Percentiles rank a stretch among this genome's conserved stretches.
Conservation (phyloP, 768 basidiomycete genomes). For the Sporobolomyces pararoseus region DNA sequence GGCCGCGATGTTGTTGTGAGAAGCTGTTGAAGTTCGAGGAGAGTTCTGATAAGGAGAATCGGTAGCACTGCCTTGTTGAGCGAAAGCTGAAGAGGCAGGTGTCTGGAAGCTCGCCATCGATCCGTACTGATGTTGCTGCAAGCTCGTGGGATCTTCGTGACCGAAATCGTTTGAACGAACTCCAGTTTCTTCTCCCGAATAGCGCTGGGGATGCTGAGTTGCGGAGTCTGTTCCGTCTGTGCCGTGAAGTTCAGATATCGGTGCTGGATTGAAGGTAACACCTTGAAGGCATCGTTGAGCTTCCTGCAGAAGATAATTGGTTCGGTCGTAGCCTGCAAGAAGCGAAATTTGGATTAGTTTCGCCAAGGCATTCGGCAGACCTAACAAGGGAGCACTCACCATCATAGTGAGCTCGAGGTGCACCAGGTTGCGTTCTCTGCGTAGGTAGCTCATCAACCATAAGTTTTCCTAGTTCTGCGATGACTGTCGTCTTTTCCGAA, state of each 20-base stretch:
- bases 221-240: conserved; percentile 43
- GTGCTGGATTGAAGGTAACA: conserved; percentile 43
- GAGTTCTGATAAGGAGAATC: conserved; percentile 6
- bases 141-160: background rate
- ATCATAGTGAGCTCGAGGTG: conserved; percentile 50
- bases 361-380: too few species aligned
- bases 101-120: conserved; percentile 22
- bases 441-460: conserved; percentile 53
- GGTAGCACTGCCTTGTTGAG: conserved; percentile 7
- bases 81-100: conserved; percentile 6
- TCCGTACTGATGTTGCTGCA: conserved; percentile 2
- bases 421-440: conserved; percentile 51
- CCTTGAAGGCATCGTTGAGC: conserved; percentile 49
- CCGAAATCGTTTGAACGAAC: conserved; percentile 10
- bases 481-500: conserved; percentile 51
- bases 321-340: conserved; percentile 46
- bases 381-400: conserved; percentile 30
- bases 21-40: conserved; percentile 12
- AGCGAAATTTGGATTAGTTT: too few species aligned
- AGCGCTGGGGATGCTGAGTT: conserved; percentile 14
- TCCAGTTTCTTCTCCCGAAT: background rate
- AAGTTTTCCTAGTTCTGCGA: conserved; percentile 53
- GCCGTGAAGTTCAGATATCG: conserved; percentile 37
- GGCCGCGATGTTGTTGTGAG: background rate
- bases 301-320: conserved; percentile 49